phyloP scores from a whole-genome alignment of 768 basidiomycete species.

The Amanita phalloides region DNA sequence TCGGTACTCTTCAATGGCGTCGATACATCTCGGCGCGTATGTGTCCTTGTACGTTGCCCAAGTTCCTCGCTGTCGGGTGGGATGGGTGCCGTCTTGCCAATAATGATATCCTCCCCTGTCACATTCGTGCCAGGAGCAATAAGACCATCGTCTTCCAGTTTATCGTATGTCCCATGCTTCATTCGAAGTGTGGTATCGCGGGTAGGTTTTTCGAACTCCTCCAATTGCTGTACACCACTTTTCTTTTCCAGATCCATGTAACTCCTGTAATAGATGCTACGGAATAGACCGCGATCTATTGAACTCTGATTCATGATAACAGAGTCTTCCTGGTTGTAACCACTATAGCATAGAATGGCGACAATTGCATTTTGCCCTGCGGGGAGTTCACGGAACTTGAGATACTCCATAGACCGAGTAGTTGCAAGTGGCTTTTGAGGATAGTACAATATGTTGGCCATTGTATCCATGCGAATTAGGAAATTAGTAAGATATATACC shows the following conservation, averaged over 20 bases:
- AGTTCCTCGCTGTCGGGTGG: constrained; percentile 96
- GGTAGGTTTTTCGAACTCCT: constrained; percentile 95
- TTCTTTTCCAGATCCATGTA: constrained; percentile 99
- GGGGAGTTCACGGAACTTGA: constrained; percentile 96
- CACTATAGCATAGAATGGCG: constrained; percentile 96
- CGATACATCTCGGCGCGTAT: constrained; percentile 92
- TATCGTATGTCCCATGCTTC: constrained; percentile 99
- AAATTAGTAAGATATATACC: constrained; percentile 98
- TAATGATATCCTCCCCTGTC: constrained; percentile 95
- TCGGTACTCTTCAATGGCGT: constrained; percentile 98
- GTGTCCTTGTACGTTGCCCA: constrained; percentile 88
- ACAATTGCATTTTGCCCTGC: constrained; percentile 99
- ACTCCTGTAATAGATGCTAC: constrained; percentile 96
- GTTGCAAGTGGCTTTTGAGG: constrained; percentile 98
- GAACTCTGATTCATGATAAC: constrained; percentile 99
- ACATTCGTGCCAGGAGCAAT: constrained; percentile 95
- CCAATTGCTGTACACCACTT: constrained; percentile 81
- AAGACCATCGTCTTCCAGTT: constrained; percentile 91
- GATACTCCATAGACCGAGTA: constrained; percentile 98
- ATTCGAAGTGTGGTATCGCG: constrained; percentile 88
- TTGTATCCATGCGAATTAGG: constrained; percentile 98
- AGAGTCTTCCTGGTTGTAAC: constrained; percentile 99
- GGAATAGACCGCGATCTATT: constrained; percentile 95
- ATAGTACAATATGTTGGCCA: constrained; percentile 99
- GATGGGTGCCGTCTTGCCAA: constrained; percentile 97